These are phyloP conservation scores for Solanum pimpinellifolium DNA, from an alignment of 257 asterid species.

Conservation along the genomic window DNA sequence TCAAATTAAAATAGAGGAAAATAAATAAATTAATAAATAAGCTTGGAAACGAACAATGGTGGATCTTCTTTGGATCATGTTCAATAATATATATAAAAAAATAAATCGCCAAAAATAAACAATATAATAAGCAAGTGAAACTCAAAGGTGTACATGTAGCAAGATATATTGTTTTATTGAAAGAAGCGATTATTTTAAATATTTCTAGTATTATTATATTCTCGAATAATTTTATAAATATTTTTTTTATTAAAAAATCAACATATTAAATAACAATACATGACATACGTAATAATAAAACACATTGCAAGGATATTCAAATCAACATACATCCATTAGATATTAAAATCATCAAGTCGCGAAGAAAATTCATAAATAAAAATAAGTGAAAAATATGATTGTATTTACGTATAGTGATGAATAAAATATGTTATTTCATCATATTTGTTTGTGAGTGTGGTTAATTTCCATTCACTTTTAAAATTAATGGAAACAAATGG, in stretches of 20 bases:
- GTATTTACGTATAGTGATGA: background rate
- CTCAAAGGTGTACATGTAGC: background rate
- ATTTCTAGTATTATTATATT: background rate
- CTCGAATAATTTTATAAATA: background rate
- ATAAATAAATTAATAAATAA: background rate
- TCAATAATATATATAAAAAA: background rate
- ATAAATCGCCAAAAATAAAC: background rate
- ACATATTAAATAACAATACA: too few relatives aligned
- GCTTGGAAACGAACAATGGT: background rate
- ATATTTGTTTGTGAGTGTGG: background rate
- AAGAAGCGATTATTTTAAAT: background rate
- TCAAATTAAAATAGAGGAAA: background rate
- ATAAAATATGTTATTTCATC: too few relatives aligned
- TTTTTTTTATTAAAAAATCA: too few relatives aligned
- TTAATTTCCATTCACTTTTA: background rate
- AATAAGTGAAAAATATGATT: background rate
- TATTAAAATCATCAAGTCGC: background rate
- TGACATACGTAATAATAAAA: too few relatives aligned
- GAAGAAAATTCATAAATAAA: background rate
- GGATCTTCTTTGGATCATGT: background rate
- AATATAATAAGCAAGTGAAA: background rate
- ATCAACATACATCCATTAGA: background rate
- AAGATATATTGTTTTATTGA: background rate
- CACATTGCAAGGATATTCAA: background rate
- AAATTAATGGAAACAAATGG: background rate